These are phyloP conservation scores for Scheffersomyces spartinae DNA, from an alignment of 805 yeast species.

Conservation along the genomic window DNA sequence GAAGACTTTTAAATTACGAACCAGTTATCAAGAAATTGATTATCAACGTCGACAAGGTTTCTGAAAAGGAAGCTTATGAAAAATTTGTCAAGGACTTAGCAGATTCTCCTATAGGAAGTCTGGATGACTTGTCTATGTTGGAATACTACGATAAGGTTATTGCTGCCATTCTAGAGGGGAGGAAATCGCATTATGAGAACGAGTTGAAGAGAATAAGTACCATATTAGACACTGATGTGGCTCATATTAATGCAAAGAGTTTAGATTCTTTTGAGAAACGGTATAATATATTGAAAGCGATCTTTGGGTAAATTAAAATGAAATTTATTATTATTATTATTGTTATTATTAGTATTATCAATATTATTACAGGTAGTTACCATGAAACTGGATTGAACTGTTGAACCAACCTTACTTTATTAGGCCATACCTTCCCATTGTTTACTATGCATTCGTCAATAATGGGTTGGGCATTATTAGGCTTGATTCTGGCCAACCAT, in stretches of 20 bases:
- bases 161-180: not conserved
- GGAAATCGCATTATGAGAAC: not conserved
- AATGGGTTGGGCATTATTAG: constrained; percentile 62
- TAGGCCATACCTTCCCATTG: constrained; percentile 62
- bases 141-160: not conserved
- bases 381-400: constrained; percentile 42
- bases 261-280: not conserved
- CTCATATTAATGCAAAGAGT: not conserved
- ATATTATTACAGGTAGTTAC: too few relatives aligned
- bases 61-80: too few relatives aligned
- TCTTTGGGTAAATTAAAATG: too few relatives aligned
- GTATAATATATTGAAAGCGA: constrained; percentile 1
- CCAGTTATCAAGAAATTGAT: too few relatives aligned
- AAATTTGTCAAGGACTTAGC: too few relatives aligned
- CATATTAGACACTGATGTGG: not conserved
- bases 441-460: constrained; percentile 64
- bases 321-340: too few relatives aligned
- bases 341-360: too few relatives aligned
- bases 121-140: constrained; percentile 10
- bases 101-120: not conserved
- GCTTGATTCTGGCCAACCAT: constrained; percentile 83
- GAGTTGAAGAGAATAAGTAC: not conserved
- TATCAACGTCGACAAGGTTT: too few relatives aligned
- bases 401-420: constrained; percentile 50
- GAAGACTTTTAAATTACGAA: too few relatives aligned